Base-by-base conservation (phyloP, 1,284 basidiomycete species). In the Trametes versicolor region DNA sequence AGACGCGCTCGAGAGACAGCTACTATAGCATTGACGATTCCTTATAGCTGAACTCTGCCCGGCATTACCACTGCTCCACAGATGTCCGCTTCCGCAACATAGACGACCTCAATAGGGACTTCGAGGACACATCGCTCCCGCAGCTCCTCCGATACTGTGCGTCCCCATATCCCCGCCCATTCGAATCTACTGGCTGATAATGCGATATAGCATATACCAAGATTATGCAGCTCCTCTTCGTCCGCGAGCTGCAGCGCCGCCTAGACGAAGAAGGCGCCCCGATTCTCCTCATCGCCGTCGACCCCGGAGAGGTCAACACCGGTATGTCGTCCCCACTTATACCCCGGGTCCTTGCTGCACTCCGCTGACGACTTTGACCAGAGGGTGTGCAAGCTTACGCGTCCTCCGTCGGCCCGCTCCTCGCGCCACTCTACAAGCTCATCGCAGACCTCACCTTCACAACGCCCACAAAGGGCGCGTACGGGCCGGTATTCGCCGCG, bases 401-500 rank as follows among this genome's bases (percentile, higher is more conserved):
- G 7, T 41, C 66, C 25, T 64, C 61, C 34, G 61, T 66, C 12
- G 64, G 65, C n/a, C 59, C 69, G 32, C 34, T 73, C 65, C 64
- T 67, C 23, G 62, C 66, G 25, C 63, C 62, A 15, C 49, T 75
- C 60, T 74, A 73, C 55, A 23, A 70, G 6, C 50, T 72, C 50
- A 73, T 78, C 47, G 67, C 70, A 21, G 60, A 65, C 37, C 64
- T 75, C 21, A 79, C 83, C 48, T 78, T 83, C 56, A 70, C 70
- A 0, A 54, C 72, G 4, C 76, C 80, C 5, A 78, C 81, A n/a
- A 72, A 80, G 2, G 85, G 82, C 45, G 80, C 79, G 0, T 76
- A 80, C 63, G 81, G 78, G 13, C 76, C 82, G 1, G 77, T 79
- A 32, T 81, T 87, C 62, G 85, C 83, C 3, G 84, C 85, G 0